phyloP scores from a whole-genome alignment of 306 rosid genomes.

The Glycine latifolia region DNA sequence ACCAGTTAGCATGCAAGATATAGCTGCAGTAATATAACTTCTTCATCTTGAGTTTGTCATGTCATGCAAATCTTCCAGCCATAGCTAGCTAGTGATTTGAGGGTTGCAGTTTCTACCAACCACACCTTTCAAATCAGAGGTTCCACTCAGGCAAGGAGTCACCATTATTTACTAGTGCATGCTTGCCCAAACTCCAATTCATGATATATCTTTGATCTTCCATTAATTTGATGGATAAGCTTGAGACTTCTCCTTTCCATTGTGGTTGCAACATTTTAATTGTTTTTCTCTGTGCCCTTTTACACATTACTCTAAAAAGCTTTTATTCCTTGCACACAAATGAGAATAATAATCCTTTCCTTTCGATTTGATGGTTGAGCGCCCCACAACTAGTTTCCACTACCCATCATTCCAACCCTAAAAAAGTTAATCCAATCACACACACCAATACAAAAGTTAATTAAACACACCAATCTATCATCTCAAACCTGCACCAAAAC shows the following conservation, averaged over 20 bases:
- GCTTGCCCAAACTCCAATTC: constrained; percentile 42
- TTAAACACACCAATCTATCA: constrained; percentile 35
- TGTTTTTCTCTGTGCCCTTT: constrained; percentile 49
- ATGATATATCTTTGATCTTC: constrained; percentile 13
- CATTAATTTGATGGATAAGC: constrained; percentile 37
- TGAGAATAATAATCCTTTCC: constrained; percentile 43
- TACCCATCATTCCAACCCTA: constrained; percentile 46
- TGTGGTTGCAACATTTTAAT: constrained; percentile 50
- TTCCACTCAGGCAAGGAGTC: background rate
- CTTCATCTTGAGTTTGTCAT: constrained; percentile 45
- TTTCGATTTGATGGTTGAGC: constrained; percentile 71
- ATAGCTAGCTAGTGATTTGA: constrained; percentile 45
- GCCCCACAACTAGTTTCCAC: constrained; percentile 39
- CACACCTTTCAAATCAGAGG: constrained; percentile 49
- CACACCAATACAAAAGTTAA: constrained; percentile 40
- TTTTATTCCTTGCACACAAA: constrained; percentile 18
- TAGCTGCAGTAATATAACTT: background rate
- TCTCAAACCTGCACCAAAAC: constrained; percentile 23
- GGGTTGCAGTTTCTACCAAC: constrained; percentile 51
- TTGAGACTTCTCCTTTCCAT: constrained; percentile 42
- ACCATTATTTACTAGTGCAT: background rate
- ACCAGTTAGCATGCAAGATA: too few relatives aligned
- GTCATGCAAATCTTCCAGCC: constrained; percentile 41
- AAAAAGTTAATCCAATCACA: constrained; percentile 40
- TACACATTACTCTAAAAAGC: constrained; percentile 31